Base-by-base conservation (phyloP, 768 basidiomycete genomes). In the Kwoniella botswanensis region DNA sequence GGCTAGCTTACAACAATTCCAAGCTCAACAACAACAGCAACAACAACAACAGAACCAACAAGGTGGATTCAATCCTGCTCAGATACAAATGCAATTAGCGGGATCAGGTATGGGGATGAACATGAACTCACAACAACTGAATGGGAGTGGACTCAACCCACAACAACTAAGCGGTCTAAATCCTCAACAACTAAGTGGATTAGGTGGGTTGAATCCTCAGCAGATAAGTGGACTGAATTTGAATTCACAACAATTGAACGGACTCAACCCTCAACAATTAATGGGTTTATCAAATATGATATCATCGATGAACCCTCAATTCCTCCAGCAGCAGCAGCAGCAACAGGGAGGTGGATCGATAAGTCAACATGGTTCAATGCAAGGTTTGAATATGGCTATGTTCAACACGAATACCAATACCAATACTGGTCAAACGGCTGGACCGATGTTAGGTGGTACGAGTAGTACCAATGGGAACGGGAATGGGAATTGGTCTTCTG, bases 1-100 rank as follows among this genome's bases (percentile, higher is more conserved):
- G 24, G 60, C 67, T 9, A 35, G 26, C 6, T 50, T 68, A 22
- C 68, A 69, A 41, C 65, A 71, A 35, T 53, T 66, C n/a, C 69
- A 66, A 42, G 63, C 59, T 29, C 65, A 64, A 17, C 71, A 60
- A 24, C 67, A 52, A 18, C 46, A 29, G 6, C 70, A 66, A 42
- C 59, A 63, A 18, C 66, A 63, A n/a, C 65, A 58, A 12, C 67
- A 63, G 26, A 35, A 35, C 7, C 35, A 35, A 35, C 35, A 35
- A 35, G 35, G 6, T 9, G 63, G 63, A n/a, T 54, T 46, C 53
- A 65, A 65, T 29, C 52, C 63, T 41, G 10, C 24, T 54, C 63
- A 53, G 46, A n/a, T 52, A 44, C 12, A n/a, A 17, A 61, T 61
- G 43, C 17, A 17, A n/a, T 29, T 18, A 41, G 12, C 18, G 35